phyloP scores from a whole-genome alignment of 2,329 filamentous ascomycete species.

The Pseudopyrenochaeta lycopersici region DNA sequence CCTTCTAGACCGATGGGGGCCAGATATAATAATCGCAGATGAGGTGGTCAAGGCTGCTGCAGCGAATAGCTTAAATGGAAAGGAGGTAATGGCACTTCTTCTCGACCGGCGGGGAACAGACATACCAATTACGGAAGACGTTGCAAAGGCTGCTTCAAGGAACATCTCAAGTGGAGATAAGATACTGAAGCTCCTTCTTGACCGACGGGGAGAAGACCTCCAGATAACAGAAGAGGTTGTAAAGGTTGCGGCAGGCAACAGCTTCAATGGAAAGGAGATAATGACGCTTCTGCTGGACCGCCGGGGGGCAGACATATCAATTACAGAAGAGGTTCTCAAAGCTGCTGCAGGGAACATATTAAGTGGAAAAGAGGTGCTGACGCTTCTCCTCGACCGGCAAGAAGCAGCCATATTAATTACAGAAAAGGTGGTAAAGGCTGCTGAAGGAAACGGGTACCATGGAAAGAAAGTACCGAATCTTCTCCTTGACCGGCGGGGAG shows the following conservation, averaged over 20 bases:
- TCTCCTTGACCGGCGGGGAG: slow-evolving; percentile 6
- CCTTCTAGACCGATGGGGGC: slow-evolving; percentile 13
- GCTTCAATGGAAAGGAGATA: slow-evolving; percentile 7
- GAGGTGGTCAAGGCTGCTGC: too few relatives aligned
- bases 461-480: slow-evolving; percentile 9
- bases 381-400: slow-evolving; percentile 12
- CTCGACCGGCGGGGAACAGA: slow-evolving; percentile 4
- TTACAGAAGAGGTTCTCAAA: slow-evolving; percentile 8
- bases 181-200: slow-evolving; percentile 15
- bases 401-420: too few relatives aligned
- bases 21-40: too few relatives aligned
- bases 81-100: slow-evolving; percentile 13
- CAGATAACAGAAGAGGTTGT: slow-evolving; percentile 11
- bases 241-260: slow-evolving; percentile 6
- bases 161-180: slow-evolving; percentile 5
- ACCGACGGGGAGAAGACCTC: slow-evolving; percentile 6
- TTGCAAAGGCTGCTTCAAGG: slow-evolving; percentile 7
- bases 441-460: too few relatives aligned
- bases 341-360: not conserved
- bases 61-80: too few relatives aligned
- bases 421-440: too few relatives aligned
- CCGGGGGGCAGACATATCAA: slow-evolving; percentile 5
- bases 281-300: slow-evolving; percentile 14
- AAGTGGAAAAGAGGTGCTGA: slow-evolving; percentile 13
- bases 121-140: slow-evolving; percentile 7